These are phyloP conservation scores for Streptanthus diversifolius DNA, from an alignment of 345 rosid species.

Conservation along the genomic window DNA sequence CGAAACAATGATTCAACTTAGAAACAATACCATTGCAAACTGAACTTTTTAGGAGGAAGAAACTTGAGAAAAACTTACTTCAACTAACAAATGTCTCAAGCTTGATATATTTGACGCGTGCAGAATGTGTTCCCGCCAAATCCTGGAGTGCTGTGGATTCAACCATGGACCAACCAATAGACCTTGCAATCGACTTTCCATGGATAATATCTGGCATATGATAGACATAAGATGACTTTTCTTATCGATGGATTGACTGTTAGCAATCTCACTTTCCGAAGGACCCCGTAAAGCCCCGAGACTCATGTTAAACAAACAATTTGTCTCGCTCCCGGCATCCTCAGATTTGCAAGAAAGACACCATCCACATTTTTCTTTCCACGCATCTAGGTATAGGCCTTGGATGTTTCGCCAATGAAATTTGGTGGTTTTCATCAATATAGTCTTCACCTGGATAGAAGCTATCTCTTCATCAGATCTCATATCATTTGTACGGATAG, in stretches of 20 bases:
- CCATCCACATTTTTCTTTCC: slow-evolving; percentile 95
- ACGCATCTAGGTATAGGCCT: slow-evolving; percentile 38
- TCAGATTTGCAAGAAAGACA: slow-evolving; percentile 73
- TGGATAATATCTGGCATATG: slow-evolving; percentile 49
- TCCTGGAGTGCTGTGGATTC: slow-evolving; percentile 55
- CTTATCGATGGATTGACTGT: slow-evolving; percentile 38
- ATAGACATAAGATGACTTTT: slow-evolving; percentile 54
- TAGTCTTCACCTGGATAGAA: slow-evolving; percentile 66
- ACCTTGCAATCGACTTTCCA: slow-evolving; percentile 79
- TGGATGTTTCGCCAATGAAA: slow-evolving; percentile 57
- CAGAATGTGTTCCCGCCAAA: slow-evolving; percentile 60
- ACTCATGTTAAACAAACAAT: slow-evolving; percentile 68
- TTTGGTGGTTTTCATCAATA: slow-evolving; percentile 57
- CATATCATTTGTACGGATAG: slow-evolving; percentile 38
- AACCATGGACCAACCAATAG: slow-evolving; percentile 90
- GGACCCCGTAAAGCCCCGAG: slow-evolving; percentile 43
- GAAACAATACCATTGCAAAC: slow-evolving; percentile 14
- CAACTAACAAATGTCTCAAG: slow-evolving; percentile 52
- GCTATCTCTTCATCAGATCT: slow-evolving; percentile 69
- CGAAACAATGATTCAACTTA: background rate
- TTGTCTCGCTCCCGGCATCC: slow-evolving; percentile 37
- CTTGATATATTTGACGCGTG: slow-evolving; percentile 54
- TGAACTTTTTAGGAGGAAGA: slow-evolving; percentile 7
- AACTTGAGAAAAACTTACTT: slow-evolving; percentile 45
- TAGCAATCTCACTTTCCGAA: slow-evolving; percentile 42